Evolutionary conservation across 140 eudicot species (phyloP).

Genomic region (Flaveria floridana): DNA sequence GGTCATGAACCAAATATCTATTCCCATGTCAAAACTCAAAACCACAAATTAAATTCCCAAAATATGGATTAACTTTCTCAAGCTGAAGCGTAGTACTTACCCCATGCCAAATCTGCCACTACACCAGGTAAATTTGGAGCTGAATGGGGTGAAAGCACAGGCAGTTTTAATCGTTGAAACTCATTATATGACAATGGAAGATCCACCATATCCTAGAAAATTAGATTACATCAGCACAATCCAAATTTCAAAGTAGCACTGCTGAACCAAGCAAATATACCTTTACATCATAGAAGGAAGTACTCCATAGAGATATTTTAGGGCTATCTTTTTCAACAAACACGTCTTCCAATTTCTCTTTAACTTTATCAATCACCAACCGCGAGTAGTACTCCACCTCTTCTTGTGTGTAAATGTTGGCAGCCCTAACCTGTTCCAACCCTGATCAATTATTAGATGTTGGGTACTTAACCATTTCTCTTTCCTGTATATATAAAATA

Average conservation of each 20-base stretch:
- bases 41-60: background rate
- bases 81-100: slow-evolving; percentile 40
- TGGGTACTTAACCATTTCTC: slow-evolving; percentile 1
- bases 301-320: slow-evolving; percentile 50
- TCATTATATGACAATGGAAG: slow-evolving; percentile 58
- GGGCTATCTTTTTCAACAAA: slow-evolving; percentile 41
- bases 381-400: slow-evolving; percentile 75
- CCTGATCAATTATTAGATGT: slow-evolving; percentile 38
- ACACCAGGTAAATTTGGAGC: slow-evolving; percentile 48
- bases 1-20: slow-evolving; percentile 29
- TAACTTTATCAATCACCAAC: slow-evolving; percentile 52
- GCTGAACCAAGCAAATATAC: slow-evolving; percentile 34
- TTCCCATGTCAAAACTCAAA: slow-evolving; percentile 28
- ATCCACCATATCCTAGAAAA: slow-evolving; percentile 47
- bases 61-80: background rate
- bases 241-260: slow-evolving; percentile 1
- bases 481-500: background rate
- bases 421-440: slow-evolving; percentile 73
- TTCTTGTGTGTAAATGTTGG: slow-evolving; percentile 65
- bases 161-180: slow-evolving; percentile 49
- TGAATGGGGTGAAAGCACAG: slow-evolving; percentile 47
- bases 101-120: slow-evolving; percentile 53
- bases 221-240: slow-evolving; percentile 19
- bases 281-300: slow-evolving; percentile 68
- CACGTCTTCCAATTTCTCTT: slow-evolving; percentile 38